Conservation (phyloP, 2,329 filamentous ascomycete species). For the Graphiopsis chlorocephala region DNA sequence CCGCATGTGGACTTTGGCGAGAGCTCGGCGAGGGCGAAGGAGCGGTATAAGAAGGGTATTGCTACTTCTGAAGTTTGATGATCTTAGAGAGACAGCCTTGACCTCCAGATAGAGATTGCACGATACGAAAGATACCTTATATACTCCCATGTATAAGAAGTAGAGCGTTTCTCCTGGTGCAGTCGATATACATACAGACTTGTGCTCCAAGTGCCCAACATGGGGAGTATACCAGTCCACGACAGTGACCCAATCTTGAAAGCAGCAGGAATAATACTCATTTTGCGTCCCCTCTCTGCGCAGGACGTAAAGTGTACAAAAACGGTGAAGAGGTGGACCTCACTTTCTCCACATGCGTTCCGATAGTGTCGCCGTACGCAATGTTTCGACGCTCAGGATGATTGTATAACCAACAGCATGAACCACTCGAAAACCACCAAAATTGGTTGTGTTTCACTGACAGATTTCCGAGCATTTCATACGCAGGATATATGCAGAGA, state of each 20-base stretch:
- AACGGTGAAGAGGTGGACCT: neutral
- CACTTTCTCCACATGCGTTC: neutral
- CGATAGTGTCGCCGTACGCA: constrained; percentile 3
- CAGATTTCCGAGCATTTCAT: neutral
- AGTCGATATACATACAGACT: no score
- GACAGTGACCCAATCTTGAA: neutral
- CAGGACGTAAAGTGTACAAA: neutral
- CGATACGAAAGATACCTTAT: no score
- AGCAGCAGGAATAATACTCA: neutral
- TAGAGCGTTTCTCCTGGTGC: no score
- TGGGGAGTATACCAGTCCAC: neutral
- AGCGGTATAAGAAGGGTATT: constrained; percentile 46
- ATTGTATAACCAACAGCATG: no score
- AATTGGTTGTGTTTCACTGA: neutral
- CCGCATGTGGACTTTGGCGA: constrained; percentile 47
- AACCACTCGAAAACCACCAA: neutral
- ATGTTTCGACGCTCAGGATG: neutral
- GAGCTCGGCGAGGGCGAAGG: constrained; percentile 42
- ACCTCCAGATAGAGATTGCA: no score
- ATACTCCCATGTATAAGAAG: no score
- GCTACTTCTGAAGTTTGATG: constrained; percentile 37
- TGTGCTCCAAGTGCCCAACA: neutral
- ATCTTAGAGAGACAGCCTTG: neutral
- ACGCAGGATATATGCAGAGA: neutral
- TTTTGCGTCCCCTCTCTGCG: neutral